Percentiles rank a stretch among this genome's conserved stretches.
phyloP scores from a whole-genome alignment of 1,139 yeast species.

The Yamadazyma aaseri region DNA sequence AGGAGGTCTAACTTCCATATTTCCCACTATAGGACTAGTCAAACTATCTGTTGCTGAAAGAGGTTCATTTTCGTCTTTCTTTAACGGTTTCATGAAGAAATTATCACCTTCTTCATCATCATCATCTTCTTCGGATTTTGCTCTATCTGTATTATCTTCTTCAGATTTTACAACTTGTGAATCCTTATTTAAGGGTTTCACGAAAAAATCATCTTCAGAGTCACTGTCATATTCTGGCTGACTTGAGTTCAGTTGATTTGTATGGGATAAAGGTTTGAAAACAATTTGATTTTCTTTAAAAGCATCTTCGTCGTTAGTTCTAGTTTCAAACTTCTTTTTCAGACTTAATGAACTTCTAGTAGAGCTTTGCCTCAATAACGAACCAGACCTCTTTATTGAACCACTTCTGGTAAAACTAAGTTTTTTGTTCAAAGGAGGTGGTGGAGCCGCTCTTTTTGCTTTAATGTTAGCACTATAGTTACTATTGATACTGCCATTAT shows the following conservation, averaged over 20 bases:
- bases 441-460: slow-evolving; percentile 75
- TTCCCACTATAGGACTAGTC: slow-evolving; percentile 3
- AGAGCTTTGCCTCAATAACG: slow-evolving; percentile 11
- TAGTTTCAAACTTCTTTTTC: slow-evolving; percentile 20
- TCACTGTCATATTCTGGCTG: slow-evolving; percentile 33
- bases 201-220: slow-evolving; percentile 59
- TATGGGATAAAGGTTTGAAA: slow-evolving; percentile 71
- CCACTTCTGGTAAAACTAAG: slow-evolving; percentile 10
- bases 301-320: slow-evolving; percentile 34
- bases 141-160: slow-evolving; percentile 2
- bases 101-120: slow-evolving; percentile 24
- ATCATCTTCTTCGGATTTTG: slow-evolving; percentile 11
- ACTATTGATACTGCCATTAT: neutral
- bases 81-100: slow-evolving; percentile 28
- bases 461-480: slow-evolving; percentile 31
- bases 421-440: slow-evolving; percentile 49
- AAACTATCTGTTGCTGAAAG: neutral
- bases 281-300: slow-evolving; percentile 65
- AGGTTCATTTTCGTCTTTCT: neutral
- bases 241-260: neutral
- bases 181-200: slow-evolving; percentile 39
- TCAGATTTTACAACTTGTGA: neutral
- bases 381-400: slow-evolving; percentile 11
- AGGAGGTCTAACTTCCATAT: slow-evolving; percentile 78
- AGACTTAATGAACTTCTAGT: slow-evolving; percentile 9